Conservation (phyloP, 257 asterid genomes). For the Primulina eburnea region DNA sequence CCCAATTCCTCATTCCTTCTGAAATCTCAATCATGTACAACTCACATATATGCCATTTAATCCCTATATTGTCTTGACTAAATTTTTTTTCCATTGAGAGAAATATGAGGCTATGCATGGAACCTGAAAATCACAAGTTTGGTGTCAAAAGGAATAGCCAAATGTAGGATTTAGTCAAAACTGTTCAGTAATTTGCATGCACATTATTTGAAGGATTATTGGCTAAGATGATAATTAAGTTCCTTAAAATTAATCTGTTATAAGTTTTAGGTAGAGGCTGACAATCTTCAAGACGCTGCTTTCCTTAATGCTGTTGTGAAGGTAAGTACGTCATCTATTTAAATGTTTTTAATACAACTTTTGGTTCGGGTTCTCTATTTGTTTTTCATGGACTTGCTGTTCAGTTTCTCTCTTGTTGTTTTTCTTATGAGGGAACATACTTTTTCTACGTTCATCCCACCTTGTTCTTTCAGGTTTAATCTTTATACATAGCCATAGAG, state of each 20-base stretch:
- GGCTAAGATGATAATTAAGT: conserved; percentile 10
- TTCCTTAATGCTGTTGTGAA: conserved; percentile 88
- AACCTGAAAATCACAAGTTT: conserved; percentile 7
- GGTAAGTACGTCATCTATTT: conserved; percentile 38
- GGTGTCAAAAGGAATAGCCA: not conserved
- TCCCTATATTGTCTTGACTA: not conserved
- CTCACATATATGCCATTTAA: not conserved
- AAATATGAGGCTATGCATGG: conserved; percentile 21
- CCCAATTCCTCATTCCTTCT: not conserved
- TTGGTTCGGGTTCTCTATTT: not conserved
- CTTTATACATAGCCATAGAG: conserved; percentile 14
- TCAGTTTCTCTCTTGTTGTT: not conserved
- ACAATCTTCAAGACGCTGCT: conserved; percentile 67
- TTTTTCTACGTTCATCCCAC: conserved; percentile 8
- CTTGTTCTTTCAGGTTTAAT: conserved; percentile 15
- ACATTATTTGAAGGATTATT: not conserved
- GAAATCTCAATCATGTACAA: conserved; percentile 1
- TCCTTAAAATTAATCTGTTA: conserved; percentile 17
- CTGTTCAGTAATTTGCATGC: conserved; percentile 2
- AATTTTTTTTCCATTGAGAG: conserved; percentile 14
- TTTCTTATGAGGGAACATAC: conserved; percentile 3
- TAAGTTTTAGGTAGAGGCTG: conserved; percentile 56
- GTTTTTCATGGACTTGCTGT: not conserved
- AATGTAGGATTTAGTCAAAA: conserved; percentile 5
- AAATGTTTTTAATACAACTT: conserved; percentile 14